Percentiles rank a stretch among this genome's conserved stretches.
phyloP scores from a whole-genome alignment of 2,329 filamentous ascomycete genomes.

The Tricladium varicosporioides region DNA sequence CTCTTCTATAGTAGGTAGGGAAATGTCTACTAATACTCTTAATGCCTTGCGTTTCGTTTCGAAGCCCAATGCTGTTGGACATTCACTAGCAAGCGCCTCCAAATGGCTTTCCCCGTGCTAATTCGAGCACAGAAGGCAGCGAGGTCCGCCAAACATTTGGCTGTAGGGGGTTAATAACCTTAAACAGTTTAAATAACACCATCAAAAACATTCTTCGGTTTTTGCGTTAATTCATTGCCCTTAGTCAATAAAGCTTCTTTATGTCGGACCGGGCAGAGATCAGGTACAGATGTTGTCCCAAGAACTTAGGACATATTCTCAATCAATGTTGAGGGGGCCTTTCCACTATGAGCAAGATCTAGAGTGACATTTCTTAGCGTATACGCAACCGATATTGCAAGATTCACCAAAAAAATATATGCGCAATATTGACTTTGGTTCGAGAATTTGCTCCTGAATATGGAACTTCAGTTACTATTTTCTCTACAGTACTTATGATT shows the following conservation, averaged over 20 bases:
- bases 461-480: neutral
- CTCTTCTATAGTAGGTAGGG: too few relatives aligned
- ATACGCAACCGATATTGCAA: constrained; percentile 9
- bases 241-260: constrained; percentile 15
- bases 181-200: constrained; percentile 8
- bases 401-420: constrained; percentile 15
- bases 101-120: too few relatives aligned
- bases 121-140: too few relatives aligned
- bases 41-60: too few relatives aligned
- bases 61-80: too few relatives aligned
- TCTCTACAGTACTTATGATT: neutral
- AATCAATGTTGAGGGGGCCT: constrained; percentile 3
- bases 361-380: neutral
- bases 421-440: constrained; percentile 14
- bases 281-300: constrained; percentile 2
- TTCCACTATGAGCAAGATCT: constrained; percentile 1
- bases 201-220: constrained; percentile 1
- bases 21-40: too few relatives aligned
- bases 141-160: too few relatives aligned
- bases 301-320: constrained; percentile 6
- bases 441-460: neutral
- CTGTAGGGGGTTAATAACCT: too few relatives aligned
- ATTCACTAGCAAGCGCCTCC: too few relatives aligned
- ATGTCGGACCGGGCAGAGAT: constrained; percentile 3
- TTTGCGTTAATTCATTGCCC: constrained; percentile 8